Base-by-base conservation (phyloP, 805 yeast genomes). In the Yamadazyma nakazawae region DNA sequence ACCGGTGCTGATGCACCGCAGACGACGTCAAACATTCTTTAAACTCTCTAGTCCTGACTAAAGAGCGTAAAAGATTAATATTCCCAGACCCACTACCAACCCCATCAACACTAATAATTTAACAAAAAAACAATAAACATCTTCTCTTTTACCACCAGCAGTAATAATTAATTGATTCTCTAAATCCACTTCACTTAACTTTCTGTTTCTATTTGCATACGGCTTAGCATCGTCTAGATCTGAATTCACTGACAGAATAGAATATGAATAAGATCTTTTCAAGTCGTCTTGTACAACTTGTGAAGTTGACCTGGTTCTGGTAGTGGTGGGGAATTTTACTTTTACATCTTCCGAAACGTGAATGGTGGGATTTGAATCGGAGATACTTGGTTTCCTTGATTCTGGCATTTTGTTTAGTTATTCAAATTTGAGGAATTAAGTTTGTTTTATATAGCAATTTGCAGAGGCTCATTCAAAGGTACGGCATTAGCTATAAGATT, bases 131-230 rank as follows among this genome's bases (percentile, higher is more conserved):
- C 66, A 59, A 36, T 55, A 53, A 16, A 69, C 69, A 40, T 63
- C 53, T 37, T 67, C 70, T 32, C 63, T 56, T 32, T 55, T 63
- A 14, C 73, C 72, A 11, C 74, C 74, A 3, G 74, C 74, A 19
- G 68, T 64, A 12, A 60, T 49, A 19, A 65, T 67, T 34, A 68
- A 47, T 53, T 68, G 74, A 37, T 66, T 64, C 46, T 69, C 74
- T 48, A 69, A 56, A 40, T 69, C 74, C 2, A 61, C 53, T 17
- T 63, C 63, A 45, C 65, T 68, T 49, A 54, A 49, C 42, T 55
- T 58, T 30, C 62, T 52, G 47, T 62, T 62, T 18, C 61, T 61
- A 44, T 52, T 59, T 16, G 44, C 46, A 11, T 45, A 40, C 8
- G 46, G 45, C 17, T 34, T 32, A 19, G 28, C 25, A 8, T 47